Conservation (phyloP, 805 yeast species). For the Lipomyces kockii region DNA sequence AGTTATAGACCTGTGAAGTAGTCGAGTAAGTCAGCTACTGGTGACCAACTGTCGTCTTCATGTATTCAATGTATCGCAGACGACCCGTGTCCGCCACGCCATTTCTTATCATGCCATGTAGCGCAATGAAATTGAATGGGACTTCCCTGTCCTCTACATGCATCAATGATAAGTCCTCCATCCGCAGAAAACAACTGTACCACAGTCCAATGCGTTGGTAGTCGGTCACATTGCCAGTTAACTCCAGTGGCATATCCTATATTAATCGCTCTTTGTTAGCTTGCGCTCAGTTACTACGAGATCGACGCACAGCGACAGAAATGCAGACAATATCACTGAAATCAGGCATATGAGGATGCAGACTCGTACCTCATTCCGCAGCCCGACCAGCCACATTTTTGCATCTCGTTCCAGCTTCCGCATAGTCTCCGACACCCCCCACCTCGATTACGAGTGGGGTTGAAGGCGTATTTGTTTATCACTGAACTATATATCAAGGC, state of each 20-base stretch:
- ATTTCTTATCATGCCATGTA: background rate
- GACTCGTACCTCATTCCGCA: background rate
- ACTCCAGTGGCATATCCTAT: background rate
- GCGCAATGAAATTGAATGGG: too few species aligned
- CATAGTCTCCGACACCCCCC: conserved; percentile 4
- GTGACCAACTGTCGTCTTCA: background rate
- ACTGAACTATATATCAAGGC: too few species aligned
- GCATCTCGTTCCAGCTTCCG: conserved; percentile 4
- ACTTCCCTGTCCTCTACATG: conserved; percentile 2
- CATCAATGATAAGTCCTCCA: conserved; percentile 1
- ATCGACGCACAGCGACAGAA: background rate
- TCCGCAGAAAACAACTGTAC: background rate
- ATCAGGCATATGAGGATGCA: background rate
- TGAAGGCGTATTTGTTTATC: background rate
- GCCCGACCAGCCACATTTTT: background rate
- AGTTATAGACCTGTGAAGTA: too few species aligned
- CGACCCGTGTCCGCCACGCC: background rate
- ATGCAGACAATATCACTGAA: conserved; percentile 1
- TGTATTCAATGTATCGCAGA: background rate
- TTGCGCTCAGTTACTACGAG: background rate
- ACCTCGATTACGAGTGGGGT: background rate
- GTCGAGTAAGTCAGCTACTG: too few species aligned
- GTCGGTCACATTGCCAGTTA: background rate
- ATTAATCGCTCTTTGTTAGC: background rate
- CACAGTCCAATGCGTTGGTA: background rate